Evolutionary conservation across 495 filamentous ascomycete species (phyloP).

Genomic region (Terfezia claveryi): DNA sequence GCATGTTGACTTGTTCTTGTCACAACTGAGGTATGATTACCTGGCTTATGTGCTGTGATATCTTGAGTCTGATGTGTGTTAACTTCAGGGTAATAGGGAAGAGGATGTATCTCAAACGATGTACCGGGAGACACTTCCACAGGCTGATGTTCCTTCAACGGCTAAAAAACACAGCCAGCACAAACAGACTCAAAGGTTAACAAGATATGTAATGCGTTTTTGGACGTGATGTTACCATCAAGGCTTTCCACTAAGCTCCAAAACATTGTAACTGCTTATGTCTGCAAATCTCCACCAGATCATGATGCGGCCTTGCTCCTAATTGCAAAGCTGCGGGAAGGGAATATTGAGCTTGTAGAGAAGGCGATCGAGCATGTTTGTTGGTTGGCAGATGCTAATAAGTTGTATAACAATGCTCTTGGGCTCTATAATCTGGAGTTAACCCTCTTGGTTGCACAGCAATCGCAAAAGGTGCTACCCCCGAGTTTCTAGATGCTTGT

Average conservation of each 20-base stretch:
- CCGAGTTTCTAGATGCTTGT: neutral
- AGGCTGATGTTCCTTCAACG: slow-evolving; percentile 12
- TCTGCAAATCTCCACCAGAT: slow-evolving; percentile 79
- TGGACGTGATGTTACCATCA: slow-evolving; percentile 35
- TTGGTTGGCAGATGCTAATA: slow-evolving; percentile 83
- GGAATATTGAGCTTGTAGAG: slow-evolving; percentile 47
- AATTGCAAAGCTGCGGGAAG: slow-evolving; percentile 48
- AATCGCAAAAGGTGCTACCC: slow-evolving; percentile 52
- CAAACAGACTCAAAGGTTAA: slow-evolving; percentile 47
- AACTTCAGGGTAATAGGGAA: slow-evolving; percentile 30
- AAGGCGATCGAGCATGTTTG: slow-evolving; percentile 86
- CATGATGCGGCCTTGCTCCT: slow-evolving; percentile 66
- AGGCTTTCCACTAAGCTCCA: slow-evolving; percentile 52
- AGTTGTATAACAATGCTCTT: slow-evolving; percentile 74
- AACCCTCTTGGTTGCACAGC: slow-evolving; percentile 73
- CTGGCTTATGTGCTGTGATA: neutral
- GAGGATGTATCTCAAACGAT: slow-evolving; percentile 89
- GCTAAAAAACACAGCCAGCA: slow-evolving; percentile 4
- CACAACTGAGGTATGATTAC: slow-evolving; percentile 50
- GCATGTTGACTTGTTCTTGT: slow-evolving; percentile 79
- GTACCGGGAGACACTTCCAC: slow-evolving; percentile 57
- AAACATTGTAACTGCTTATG: slow-evolving; percentile 81
- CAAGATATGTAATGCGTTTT: slow-evolving; percentile 66
- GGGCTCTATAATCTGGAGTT: slow-evolving; percentile 83
- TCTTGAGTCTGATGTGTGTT: slow-evolving; percentile 5